Evolutionary conservation across 83 land plant genomes (phyloP).

Genomic region (Thuja plicata): DNA sequence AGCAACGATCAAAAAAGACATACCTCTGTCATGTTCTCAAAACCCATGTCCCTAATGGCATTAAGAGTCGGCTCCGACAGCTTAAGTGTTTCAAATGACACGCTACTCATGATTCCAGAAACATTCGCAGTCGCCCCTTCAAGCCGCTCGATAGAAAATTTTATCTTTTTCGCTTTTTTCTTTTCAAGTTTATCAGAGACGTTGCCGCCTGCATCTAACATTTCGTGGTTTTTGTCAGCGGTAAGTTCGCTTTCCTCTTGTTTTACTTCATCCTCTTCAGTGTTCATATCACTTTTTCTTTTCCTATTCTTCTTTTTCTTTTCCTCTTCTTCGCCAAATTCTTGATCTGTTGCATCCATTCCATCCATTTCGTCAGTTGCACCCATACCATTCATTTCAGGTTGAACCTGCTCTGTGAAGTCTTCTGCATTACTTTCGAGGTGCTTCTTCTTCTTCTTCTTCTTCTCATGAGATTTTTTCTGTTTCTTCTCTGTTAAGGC

Average conservation of each 20-base stretch:
- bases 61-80: conserved; percentile 80
- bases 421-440: not conserved
- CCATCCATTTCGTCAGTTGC: not conserved
- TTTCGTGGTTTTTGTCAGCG: conserved; percentile 20
- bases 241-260: conserved; percentile 12
- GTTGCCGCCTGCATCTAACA: not conserved
- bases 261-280: conserved; percentile 9
- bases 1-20: not conserved
- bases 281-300: conserved; percentile 4
- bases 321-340: conserved; percentile 9
- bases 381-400: not conserved
- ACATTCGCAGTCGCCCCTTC: conserved; percentile 29
- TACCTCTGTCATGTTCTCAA: conserved; percentile 91
- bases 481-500: not conserved
- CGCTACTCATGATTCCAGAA: conserved; percentile 74
- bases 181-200: conserved; percentile 12
- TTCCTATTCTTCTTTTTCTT: conserved; percentile 24
- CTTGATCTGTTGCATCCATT: not conserved
- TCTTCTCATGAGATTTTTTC: not conserved
- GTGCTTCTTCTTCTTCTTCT: not conserved
- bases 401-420: not conserved
- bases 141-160: conserved; percentile 20
- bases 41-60: conserved; percentile 80
- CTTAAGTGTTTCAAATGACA: conserved; percentile 45
- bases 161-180: conserved; percentile 24